Evolutionary conservation across 805 yeast genomes (phyloP), one percentile per base, ranked within the genome.

Genomic region (Maudiozyma pseudohumilis): DNA sequence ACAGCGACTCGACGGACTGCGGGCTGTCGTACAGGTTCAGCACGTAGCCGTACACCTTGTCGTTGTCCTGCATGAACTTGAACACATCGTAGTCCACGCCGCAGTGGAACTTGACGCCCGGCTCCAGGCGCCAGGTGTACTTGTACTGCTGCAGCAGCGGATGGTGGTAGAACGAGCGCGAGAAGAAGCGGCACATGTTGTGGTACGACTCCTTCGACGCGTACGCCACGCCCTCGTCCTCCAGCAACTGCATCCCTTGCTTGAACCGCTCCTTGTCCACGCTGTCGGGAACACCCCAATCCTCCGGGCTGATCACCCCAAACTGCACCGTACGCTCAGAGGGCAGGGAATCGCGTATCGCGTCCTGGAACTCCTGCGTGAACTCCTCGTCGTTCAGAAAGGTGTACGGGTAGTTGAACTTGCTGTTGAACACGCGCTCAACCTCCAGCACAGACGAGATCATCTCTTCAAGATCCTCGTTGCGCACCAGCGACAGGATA

Each of bases 81-180:
- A 85, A 85, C 9, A 82, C 64, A 55, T 85, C 95, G 59, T 80
- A 80, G 49, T 74, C 75, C 40, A 87, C 66, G 56, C 84, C 84
- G 64, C 95, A 86, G 61, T 64, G 73, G 47, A 81, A 70, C 55
- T 74, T 71, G 49, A 80, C 75, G 48, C 74, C 81, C 7, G 95
- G 95, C 61, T 87, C 96, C 29, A 87, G 88, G 59, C 95, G 76
- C 95, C 95, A 86, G 66, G 83, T 84, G 71, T 80, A 86, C 53
- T 80, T 82, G 69, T 77, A 86, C 20, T 77, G 72, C 42, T 68
- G 64, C 59, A 86, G 53, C 32, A 76, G 63, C 35, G 72, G 74
- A 55, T 83, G 84, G 57, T 80, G 69, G 71, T 76, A 85, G 65
- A 85, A 83, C 56, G 80, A 79, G 0, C 94, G 94, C 13, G 87